phyloP scores from a whole-genome alignment of 1,139 yeast species.

The Kurtzmaniella quercitrusa region DNA sequence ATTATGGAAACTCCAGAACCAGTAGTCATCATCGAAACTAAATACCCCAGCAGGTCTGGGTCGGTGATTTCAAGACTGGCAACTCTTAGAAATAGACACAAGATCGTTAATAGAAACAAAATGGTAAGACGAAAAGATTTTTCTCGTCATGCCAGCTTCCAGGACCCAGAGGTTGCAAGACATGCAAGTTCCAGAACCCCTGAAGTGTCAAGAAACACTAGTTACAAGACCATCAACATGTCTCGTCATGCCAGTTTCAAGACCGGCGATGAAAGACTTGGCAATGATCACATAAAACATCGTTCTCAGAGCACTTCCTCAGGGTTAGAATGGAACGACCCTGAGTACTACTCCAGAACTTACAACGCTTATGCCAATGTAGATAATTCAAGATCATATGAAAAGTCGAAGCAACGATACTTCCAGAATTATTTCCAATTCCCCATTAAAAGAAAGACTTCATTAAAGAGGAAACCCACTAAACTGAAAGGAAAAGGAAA shows the following conservation, averaged over 20 bases:
- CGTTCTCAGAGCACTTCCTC: not conserved
- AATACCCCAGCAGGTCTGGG: conserved; percentile 20
- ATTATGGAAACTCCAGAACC: conserved; percentile 10
- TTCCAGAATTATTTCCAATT: conserved; percentile 18
- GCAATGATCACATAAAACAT: not conserved
- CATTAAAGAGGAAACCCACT: conserved; percentile 24
- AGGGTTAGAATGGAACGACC: conserved; percentile 1
- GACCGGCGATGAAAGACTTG: not conserved
- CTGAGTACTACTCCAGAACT: not conserved
- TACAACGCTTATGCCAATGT: conserved; percentile 1
- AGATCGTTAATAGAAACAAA: conserved; percentile 26
- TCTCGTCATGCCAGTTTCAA: not conserved
- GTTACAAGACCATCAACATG: not conserved
- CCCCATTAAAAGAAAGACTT: conserved; percentile 33
- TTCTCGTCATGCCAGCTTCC: conserved; percentile 7
- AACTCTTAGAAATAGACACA: conserved; percentile 27
- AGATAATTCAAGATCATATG: not conserved
- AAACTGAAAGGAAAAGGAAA: not conserved
- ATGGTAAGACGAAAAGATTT: conserved; percentile 21
- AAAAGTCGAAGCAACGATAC: conserved; percentile 3
- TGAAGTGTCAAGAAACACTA: not conserved
- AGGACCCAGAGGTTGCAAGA: conserved; percentile 1
- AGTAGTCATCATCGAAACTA: conserved; percentile 26
- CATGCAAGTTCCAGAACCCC: not conserved
- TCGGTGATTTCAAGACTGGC: conserved; percentile 31